Percentiles rank a stretch among this genome's conserved stretches.
Evolutionary conservation across 495 filamentous ascomycete genomes (phyloP).

Genomic region (Tetracladium marchalianum): DNA sequence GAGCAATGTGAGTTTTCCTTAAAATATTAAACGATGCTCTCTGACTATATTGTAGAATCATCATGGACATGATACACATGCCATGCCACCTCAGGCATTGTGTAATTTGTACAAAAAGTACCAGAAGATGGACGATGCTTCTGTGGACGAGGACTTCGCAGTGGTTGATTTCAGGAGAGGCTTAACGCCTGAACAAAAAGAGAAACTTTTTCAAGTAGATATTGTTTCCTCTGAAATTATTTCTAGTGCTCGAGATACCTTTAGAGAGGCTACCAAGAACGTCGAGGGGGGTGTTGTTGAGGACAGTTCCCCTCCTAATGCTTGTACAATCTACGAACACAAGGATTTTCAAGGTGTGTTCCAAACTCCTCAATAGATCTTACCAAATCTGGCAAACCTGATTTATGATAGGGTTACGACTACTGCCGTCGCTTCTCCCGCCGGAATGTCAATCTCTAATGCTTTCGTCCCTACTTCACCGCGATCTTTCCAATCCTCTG

Average conservation of each 20-base stretch:
- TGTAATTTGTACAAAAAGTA: conserved; percentile 57
- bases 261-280: neutral
- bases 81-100: conserved; percentile 58
- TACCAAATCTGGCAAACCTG: neutral
- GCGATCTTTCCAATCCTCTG: conserved; percentile 61
- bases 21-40: no score
- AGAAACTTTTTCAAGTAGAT: conserved; percentile 11
- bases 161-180: conserved; percentile 38
- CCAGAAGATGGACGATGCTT: conserved; percentile 31
- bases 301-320: neutral
- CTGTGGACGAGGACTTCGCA: conserved; percentile 34
- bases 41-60: neutral
- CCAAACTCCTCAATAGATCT: neutral
- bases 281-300: neutral
- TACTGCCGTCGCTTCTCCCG: conserved; percentile 66
- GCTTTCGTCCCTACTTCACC: conserved; percentile 60
- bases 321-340: conserved; percentile 17
- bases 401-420: conserved; percentile 49
- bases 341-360: conserved; percentile 15
- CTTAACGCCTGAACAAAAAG: conserved; percentile 11
- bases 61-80: conserved; percentile 47
- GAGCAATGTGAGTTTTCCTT: no score
- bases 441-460: conserved; percentile 58
- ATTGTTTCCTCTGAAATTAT: conserved; percentile 11
- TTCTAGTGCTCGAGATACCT: conserved; percentile 5